Evolutionary conservation across 495 filamentous ascomycete genomes (phyloP).

Genomic region (Neurospora sp.): DNA sequence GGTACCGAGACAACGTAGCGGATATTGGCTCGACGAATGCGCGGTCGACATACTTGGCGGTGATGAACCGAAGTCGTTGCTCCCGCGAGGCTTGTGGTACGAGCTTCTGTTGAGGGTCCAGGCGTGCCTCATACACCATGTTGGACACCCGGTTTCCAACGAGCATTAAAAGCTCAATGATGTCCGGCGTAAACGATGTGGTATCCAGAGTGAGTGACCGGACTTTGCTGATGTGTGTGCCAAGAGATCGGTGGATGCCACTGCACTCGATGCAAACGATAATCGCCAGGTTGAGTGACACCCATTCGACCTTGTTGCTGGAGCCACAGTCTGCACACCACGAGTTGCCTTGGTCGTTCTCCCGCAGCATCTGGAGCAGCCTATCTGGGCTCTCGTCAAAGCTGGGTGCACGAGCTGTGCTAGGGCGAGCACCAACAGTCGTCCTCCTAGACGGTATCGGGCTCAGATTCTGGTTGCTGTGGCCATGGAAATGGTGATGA

Average conservation of each 20-base stretch:
- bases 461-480: slow-evolving; percentile 41
- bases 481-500: slow-evolving; percentile 17
- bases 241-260: slow-evolving; percentile 91
- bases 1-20: slow-evolving; percentile 62
- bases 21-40: slow-evolving; percentile 72
- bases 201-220: slow-evolving; percentile 92
- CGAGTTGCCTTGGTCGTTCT: slow-evolving; percentile 85
- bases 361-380: slow-evolving; percentile 76
- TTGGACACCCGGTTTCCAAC: slow-evolving; percentile 93
- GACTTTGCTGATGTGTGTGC: slow-evolving; percentile 96
- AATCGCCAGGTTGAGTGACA: slow-evolving; percentile 94
- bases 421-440: slow-evolving; percentile 79
- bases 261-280: slow-evolving; percentile 97
- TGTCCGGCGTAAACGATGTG: slow-evolving; percentile 89
- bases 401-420: slow-evolving; percentile 55
- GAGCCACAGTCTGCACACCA: slow-evolving; percentile 95
- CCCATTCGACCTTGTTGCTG: slow-evolving; percentile 90
- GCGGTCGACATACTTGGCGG: slow-evolving; percentile 81
- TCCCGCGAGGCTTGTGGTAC: slow-evolving; percentile 69
- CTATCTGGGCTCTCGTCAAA: slow-evolving; percentile 71
- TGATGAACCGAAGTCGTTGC: slow-evolving; percentile 85
- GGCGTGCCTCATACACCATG: slow-evolving; percentile 87
- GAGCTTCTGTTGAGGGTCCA: slow-evolving; percentile 65
- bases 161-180: slow-evolving; percentile 85
- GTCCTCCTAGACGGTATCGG: slow-evolving; percentile 64